A percentile compares a stretch with the other conserved stretches of the same genome.
phyloP scores from a whole-genome alignment of 148 eudicot genomes.

The Tetragonia tetragonoides region DNA sequence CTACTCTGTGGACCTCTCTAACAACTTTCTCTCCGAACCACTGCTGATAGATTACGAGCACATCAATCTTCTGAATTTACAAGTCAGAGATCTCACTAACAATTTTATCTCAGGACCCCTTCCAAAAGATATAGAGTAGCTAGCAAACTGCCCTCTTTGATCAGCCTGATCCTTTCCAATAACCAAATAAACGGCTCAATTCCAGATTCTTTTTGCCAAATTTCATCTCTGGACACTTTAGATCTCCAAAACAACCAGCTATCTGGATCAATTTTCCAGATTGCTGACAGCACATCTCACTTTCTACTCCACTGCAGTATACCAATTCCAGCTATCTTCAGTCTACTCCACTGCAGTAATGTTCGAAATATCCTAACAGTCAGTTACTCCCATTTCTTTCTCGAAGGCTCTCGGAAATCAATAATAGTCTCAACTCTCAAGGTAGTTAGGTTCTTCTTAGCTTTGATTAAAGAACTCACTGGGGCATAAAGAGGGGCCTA shows the following conservation, averaged over 20 bases:
- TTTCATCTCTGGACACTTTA: neutral
- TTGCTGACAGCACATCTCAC: too few species aligned
- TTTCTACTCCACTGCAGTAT: too few species aligned
- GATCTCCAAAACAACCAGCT: conserved; percentile 15
- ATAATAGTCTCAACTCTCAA: too few species aligned
- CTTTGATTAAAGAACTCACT: too few species aligned
- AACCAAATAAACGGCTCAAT: conserved; percentile 11
- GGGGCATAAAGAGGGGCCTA: too few species aligned
- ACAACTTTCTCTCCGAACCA: neutral
- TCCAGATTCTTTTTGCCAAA: conserved; percentile 14
- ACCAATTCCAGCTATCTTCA: too few species aligned
- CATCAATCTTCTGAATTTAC: neutral
- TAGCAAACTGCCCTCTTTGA: conserved; percentile 9
- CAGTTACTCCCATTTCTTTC: too few species aligned
- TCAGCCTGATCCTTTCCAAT: neutral
- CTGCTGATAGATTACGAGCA: neutral
- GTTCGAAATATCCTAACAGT: too few species aligned
- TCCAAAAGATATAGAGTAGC: conserved; percentile 8
- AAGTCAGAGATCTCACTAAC: neutral
- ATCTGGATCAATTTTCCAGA: conserved; percentile 15
- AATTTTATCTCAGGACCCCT: neutral
- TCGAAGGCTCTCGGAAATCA: too few species aligned
- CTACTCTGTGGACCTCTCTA: neutral
- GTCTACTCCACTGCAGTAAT: too few species aligned
- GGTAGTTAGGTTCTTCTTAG: too few species aligned